Conservation (phyloP, 1,284 basidiomycete species). For the Microbotryomycetes sp. region DNA sequence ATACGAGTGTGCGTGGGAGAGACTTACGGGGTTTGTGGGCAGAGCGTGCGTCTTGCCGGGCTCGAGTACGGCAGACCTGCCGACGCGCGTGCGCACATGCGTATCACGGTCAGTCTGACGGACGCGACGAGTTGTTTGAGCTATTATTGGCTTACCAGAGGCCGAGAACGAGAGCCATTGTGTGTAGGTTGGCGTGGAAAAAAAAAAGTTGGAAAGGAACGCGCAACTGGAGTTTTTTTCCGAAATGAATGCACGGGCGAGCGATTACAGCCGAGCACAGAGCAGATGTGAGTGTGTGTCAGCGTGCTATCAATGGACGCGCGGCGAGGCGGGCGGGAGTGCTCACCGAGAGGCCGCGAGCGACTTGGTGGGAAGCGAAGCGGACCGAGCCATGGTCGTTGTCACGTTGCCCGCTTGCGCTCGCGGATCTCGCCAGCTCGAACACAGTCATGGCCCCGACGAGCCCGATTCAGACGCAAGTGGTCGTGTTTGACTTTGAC, state of each 20-base stretch:
- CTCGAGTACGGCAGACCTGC: conserved; percentile 31
- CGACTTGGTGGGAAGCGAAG: too few species aligned
- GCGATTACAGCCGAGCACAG: too few species aligned
- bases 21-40: conserved; percentile 17
- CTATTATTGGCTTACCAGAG: conserved; percentile 21
- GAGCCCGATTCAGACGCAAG: conserved; percentile 53
- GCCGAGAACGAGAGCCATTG: conserved; percentile 28
- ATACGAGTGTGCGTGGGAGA: not conserved
- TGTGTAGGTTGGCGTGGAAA: not conserved
- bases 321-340: too few species aligned
- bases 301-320: too few species aligned
- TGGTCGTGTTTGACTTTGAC: conserved; percentile 95
- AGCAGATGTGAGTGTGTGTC: too few species aligned
- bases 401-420: too few species aligned
- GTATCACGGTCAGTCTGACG: not conserved
- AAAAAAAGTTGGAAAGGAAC: not conserved
- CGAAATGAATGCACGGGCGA: too few species aligned
- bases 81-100: not conserved
- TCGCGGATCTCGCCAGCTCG: too few species aligned
- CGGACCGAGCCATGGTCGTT: too few species aligned
- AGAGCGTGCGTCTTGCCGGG: conserved; percentile 29
- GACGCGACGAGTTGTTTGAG: not conserved
- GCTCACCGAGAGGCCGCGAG: too few species aligned
- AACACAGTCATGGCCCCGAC: not conserved
- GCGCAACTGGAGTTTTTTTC: not conserved